Conservation (phyloP, 78 protist genomes). For the Dictyostelium capitatum region DNA sequence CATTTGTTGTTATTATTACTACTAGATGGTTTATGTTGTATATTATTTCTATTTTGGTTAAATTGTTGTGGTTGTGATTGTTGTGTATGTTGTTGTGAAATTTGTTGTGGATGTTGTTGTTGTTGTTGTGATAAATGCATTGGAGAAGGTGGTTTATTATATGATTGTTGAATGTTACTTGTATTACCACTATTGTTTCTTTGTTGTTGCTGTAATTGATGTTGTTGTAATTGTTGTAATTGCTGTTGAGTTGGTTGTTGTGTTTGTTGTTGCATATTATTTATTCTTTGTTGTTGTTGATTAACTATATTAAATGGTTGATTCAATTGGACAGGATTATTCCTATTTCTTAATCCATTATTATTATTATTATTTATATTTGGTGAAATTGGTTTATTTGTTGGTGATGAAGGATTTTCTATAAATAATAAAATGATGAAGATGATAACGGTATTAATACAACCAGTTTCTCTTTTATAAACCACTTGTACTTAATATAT, state of each 20-base stretch:
- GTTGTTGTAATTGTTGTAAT: neutral
- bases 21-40: too few relatives aligned
- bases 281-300: neutral
- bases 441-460: neutral
- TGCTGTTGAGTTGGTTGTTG: neutral
- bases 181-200: neutral
- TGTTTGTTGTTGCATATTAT: neutral
- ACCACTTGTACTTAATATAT: neutral
- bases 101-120: slow-evolving; percentile 21
- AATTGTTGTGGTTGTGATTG: neutral
- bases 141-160: neutral
- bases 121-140: neutral
- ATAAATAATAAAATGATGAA: neutral
- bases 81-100: slow-evolving; percentile 23
- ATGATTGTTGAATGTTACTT: neutral
- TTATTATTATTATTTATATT: neutral
- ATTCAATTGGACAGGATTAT: neutral
- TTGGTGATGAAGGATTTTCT: slow-evolving; percentile 23
- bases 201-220: neutral
- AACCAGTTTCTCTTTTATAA: neutral
- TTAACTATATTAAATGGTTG: neutral
- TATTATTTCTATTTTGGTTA: neutral
- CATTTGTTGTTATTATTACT: neutral
- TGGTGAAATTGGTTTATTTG: neutral
- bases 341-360: neutral